Evolutionary conservation across 2,329 filamentous ascomycete species (phyloP).

Genomic region (Cryphonectria nitschkei): DNA sequence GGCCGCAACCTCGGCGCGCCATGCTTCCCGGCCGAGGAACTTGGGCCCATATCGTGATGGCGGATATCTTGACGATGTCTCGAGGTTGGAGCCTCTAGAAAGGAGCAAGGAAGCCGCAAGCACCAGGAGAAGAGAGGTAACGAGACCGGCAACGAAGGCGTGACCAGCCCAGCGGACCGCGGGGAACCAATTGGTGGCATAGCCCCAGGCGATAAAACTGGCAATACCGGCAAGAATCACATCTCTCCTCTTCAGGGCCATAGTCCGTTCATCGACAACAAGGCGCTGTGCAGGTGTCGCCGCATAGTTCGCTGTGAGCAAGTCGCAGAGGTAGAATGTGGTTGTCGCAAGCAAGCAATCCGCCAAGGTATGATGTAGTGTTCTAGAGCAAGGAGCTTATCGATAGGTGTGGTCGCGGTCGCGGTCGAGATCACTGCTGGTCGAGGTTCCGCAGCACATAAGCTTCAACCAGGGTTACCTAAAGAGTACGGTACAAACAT

Average conservation of each 20-base stretch:
- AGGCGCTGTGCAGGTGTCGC: conserved; percentile 19
- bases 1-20: conserved; percentile 71
- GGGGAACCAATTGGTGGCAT: conserved; percentile 81
- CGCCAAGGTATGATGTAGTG: conserved; percentile 26
- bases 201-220: conserved; percentile 85
- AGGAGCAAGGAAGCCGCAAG: conserved; percentile 65
- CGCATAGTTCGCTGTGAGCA: conserved; percentile 24
- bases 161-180: conserved; percentile 82
- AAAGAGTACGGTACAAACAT: neutral
- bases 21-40: conserved; percentile 66
- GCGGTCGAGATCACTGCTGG: neutral
- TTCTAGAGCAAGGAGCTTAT: conserved; percentile 19
- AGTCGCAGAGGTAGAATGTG: neutral
- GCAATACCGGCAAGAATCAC: conserved; percentile 68
- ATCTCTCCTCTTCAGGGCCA: conserved; percentile 77
- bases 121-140: conserved; percentile 58
- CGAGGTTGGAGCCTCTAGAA: conserved; percentile 54
- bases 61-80: conserved; percentile 40
- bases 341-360: neutral
- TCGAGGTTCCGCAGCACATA: neutral
- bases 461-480: neutral
- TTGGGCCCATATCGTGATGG: conserved; percentile 51
- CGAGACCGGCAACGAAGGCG: conserved; percentile 74
- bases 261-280: conserved; percentile 41
- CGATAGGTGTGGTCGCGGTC: conserved; percentile 21